These are phyloP conservation scores for Penicillium alfredii DNA, from an alignment of 495 filamentous ascomycete genomes.

Conservation along the genomic window DNA sequence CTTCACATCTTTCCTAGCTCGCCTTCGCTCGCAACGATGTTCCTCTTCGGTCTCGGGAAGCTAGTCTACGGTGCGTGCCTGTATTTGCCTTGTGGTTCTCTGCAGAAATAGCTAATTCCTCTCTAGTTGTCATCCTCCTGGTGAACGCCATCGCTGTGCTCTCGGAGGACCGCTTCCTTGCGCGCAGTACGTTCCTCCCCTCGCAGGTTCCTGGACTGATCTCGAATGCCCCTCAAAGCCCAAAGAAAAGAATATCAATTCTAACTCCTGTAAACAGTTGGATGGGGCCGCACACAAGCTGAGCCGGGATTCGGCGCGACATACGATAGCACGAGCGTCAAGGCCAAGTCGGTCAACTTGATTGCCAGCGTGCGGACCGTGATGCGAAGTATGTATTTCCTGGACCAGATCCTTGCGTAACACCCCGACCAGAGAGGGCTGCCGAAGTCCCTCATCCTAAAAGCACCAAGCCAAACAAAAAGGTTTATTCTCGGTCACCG, in stretches of 20 bases:
- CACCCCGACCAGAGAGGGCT: too few species aligned
- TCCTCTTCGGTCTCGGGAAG: slow-evolving; percentile 65
- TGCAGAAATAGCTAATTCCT: slow-evolving; percentile 7
- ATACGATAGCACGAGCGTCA: slow-evolving; percentile 70
- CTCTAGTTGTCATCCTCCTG: slow-evolving; percentile 70
- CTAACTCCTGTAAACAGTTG: too few species aligned
- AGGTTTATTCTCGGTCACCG: too few species aligned
- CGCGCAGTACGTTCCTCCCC: slow-evolving; percentile 63
- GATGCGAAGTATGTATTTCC: slow-evolving; percentile 75
- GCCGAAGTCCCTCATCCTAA: too few species aligned
- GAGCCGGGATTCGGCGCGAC: slow-evolving; percentile 72
- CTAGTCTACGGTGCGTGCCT: slow-evolving; percentile 59
- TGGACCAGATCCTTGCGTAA: too few species aligned
- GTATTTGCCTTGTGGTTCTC: not conserved
- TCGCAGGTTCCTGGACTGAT: too few species aligned
- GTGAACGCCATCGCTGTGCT: slow-evolving; percentile 93
- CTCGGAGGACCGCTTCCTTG: slow-evolving; percentile 96
- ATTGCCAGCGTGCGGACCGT: slow-evolving; percentile 86
- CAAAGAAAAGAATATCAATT: too few species aligned
- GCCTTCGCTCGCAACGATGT: slow-evolving; percentile 41
- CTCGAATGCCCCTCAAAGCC: too few species aligned
- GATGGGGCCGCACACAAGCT: slow-evolving; percentile 60
- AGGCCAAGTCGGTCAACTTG: slow-evolving; percentile 80
- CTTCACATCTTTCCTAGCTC: slow-evolving; percentile 5
- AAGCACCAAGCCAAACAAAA: too few species aligned